A percentile compares a stretch with the other conserved stretches of the same genome.
phyloP scores from a whole-genome alignment of 2,329 filamentous ascomycete genomes.

The Aureobasidium sp. region DNA sequence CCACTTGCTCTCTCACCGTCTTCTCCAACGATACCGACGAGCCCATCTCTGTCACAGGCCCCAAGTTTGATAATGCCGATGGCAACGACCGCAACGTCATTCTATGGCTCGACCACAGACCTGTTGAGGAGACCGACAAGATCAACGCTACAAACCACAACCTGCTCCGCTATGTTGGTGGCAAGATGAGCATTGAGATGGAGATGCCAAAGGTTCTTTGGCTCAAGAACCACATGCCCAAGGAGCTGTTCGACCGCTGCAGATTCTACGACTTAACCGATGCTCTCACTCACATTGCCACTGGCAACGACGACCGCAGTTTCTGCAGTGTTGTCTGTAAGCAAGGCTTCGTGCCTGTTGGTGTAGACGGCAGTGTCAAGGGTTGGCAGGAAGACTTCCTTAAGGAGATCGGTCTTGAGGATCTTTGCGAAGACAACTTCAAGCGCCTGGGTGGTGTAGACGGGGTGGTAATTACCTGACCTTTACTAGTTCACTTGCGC shows the following conservation, averaged over 20 bases:
- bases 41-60: conserved; percentile 82
- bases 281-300: conserved; percentile 88
- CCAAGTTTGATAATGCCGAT: conserved; percentile 68
- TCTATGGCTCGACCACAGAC: conserved; percentile 93
- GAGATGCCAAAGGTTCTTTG: conserved; percentile 97
- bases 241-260: conserved; percentile 81
- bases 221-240: conserved; percentile 97
- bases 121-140: conserved; percentile 80
- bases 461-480: conserved; percentile 63
- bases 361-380: conserved; percentile 93
- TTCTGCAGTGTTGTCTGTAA: conserved; percentile 97
- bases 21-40: conserved; percentile 85
- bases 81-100: conserved; percentile 90
- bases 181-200: conserved; percentile 99
- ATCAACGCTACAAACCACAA: conserved; percentile 93
- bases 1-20: conserved; percentile 93
- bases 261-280: conserved; percentile 96
- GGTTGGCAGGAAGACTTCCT: conserved; percentile 98
- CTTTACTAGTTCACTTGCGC: neutral
- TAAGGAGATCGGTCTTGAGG: conserved; percentile 74
- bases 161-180: conserved; percentile 89
- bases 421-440: conserved; percentile 79
- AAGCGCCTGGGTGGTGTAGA: conserved; percentile 91
- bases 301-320: conserved; percentile 82
- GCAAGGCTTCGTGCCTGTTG: conserved; percentile 93